Evolutionary conservation across 768 basidiomycete genomes (phyloP), one percentile per base, ranked within the genome.

Genomic region (Suillus paluster): DNA sequence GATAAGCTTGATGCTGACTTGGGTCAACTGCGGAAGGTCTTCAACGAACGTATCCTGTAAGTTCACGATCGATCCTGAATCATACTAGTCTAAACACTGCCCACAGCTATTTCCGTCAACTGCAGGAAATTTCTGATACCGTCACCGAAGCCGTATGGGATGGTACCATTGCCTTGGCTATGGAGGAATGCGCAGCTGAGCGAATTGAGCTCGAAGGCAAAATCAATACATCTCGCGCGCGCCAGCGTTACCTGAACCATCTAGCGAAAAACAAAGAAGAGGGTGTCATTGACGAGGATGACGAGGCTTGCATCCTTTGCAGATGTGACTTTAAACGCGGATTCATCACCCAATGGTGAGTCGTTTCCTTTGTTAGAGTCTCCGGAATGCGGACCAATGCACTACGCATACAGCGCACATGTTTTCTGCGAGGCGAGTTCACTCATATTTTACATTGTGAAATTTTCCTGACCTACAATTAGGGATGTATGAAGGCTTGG

Each of bases 71-170:
- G 38, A 49, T n/a, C 5, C 23, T 36, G 11, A 46, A 8, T 27
- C 33, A 23, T 33, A 5, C 12, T 21, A 14, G 14, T 48, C 59
- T 21, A 14, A 63, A 73, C 2, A 74, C 8, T 1, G 4, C 39
- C 65, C 11, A 68, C 62, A 81, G 80, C 17, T 95, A 94, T 72
- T 96, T 95, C 82, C 86, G 91, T 19, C 92, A 95, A 64, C 79
- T 97, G 7, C 95, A 97, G 75, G 94, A 95, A 67, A 90, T 97
- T 7, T 95, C 94, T 3, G 95, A 96, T 67, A 73, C 73, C 1
- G 94, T 96, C 14, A 76, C 81, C 8, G 87, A 89, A 65, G 84
- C 84, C 1, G 77, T 79, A 14, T 89, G 85, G 83, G 86, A 89
- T 42, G 79, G 76, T 4, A 11, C 44, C 12, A 68, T 80, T 1